phyloP scores from a whole-genome alignment of 2,329 filamentous ascomycete species.

The Penicillium sclerotiorum region DNA sequence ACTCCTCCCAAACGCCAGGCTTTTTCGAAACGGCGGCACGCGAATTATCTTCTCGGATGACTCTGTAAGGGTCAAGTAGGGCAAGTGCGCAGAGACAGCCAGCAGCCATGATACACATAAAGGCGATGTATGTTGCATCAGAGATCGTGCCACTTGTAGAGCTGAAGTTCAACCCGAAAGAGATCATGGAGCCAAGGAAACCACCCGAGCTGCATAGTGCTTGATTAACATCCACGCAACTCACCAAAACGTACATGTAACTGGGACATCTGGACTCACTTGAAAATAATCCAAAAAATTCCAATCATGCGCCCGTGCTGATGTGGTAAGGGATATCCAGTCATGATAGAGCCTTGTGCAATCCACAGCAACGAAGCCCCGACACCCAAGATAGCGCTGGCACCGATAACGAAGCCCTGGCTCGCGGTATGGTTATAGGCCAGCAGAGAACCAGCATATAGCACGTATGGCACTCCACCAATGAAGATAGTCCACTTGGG shows the following conservation, averaged over 20 bases:
- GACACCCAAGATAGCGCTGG: slow-evolving; percentile 4
- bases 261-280: too few relatives aligned
- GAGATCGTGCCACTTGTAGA: neutral
- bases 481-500: slow-evolving; percentile 8
- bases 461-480: slow-evolving; percentile 3
- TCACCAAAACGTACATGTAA: too few relatives aligned
- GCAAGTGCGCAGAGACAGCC: slow-evolving; percentile 4
- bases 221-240: too few relatives aligned
- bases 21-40: slow-evolving; percentile 1
- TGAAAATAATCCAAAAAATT: slow-evolving; percentile 11
- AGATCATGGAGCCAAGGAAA: slow-evolving; percentile 1
- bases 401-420: slow-evolving; percentile 8
- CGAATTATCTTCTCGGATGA: slow-evolving; percentile 8
- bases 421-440: slow-evolving; percentile 4
- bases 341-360: slow-evolving; percentile 9
- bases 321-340: slow-evolving; percentile 4
- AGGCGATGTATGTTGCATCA: slow-evolving; percentile 9
- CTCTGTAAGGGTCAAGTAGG: slow-evolving; percentile 2
- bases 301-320: slow-evolving; percentile 8
- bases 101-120: slow-evolving; percentile 7
- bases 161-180: slow-evolving; percentile 6
- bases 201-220: neutral
- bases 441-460: slow-evolving; percentile 4
- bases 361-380: slow-evolving; percentile 8
- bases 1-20: neutral